Evolutionary conservation across 1,284 basidiomycete genomes (phyloP).

Genomic region (Ceratobasidium sp.): DNA sequence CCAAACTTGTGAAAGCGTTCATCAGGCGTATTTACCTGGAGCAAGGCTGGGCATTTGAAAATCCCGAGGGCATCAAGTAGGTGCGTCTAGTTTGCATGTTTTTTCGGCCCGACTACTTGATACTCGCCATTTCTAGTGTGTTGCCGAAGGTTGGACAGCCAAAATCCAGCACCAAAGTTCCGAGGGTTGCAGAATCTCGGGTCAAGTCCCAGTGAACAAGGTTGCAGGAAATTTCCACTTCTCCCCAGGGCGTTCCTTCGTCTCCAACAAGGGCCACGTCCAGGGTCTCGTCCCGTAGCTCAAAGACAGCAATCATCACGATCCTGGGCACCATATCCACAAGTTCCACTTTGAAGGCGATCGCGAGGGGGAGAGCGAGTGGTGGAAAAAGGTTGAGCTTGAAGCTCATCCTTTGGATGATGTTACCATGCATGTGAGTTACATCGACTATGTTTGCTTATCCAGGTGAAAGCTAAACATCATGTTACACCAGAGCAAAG

Average conservation of each 20-base stretch:
- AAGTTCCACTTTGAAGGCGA: slow-evolving; percentile 87
- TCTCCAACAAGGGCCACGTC: slow-evolving; percentile 82
- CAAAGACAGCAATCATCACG: slow-evolving; percentile 86
- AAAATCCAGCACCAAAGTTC: slow-evolving; percentile 91
- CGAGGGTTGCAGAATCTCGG: slow-evolving; percentile 95
- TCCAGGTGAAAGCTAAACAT: slow-evolving; percentile 6
- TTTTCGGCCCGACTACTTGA: not conserved
- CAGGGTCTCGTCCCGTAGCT: slow-evolving; percentile 98
- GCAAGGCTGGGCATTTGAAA: slow-evolving; percentile 94
- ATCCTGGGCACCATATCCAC: slow-evolving; percentile 93
- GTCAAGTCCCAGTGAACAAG: slow-evolving; percentile 95
- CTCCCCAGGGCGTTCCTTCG: slow-evolving; percentile 93
- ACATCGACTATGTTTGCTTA: slow-evolving; percentile 38
- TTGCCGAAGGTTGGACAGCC: slow-evolving; percentile 94
- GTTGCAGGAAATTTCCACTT: slow-evolving; percentile 93
- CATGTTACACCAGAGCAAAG: slow-evolving; percentile 64
- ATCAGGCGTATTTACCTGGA: slow-evolving; percentile 83
- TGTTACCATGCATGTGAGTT: slow-evolving; percentile 70
- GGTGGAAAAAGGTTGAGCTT: slow-evolving; percentile 77
- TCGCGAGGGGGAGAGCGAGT: slow-evolving; percentile 71
- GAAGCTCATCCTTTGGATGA: slow-evolving; percentile 83
- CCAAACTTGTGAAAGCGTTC: slow-evolving; percentile 96
- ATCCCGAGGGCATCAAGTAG: slow-evolving; percentile 94
- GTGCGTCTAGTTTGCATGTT: slow-evolving; percentile 57
- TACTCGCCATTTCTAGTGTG: slow-evolving; percentile 70